Percentiles rank a stretch among this genome's conserved stretches.
phyloP scores from a whole-genome alignment of 1,284 basidiomycete species.

The Fereydounia khargensis region DNA sequence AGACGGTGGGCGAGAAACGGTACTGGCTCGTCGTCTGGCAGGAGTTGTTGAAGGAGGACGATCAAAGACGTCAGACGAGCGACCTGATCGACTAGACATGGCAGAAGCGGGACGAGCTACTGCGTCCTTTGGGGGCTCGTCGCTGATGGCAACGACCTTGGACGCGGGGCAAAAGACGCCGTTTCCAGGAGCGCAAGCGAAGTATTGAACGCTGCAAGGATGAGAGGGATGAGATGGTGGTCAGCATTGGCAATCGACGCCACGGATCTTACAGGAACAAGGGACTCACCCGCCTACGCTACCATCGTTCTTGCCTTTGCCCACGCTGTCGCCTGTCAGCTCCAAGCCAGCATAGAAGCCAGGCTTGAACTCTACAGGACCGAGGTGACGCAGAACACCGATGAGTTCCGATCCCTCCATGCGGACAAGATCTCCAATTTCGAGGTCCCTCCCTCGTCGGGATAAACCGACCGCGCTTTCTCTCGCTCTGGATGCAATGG shows the following conservation, averaged over 20 bases:
- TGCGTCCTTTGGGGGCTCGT: conserved; percentile 38
- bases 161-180: conserved; percentile 83
- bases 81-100: conserved; percentile 35
- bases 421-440: conserved; percentile 45
- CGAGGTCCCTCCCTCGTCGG: conserved; percentile 29
- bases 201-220: conserved; percentile 78
- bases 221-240: neutral
- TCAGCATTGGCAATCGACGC: neutral
- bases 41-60: conserved; percentile 25
- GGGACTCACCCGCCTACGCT: conserved; percentile 75
- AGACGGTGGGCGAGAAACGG: conserved; percentile 16
- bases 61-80: conserved; percentile 25
- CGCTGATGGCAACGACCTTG: conserved; percentile 64
- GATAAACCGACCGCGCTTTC: neutral
- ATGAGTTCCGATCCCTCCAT: conserved; percentile 40
- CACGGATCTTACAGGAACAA: conserved; percentile 46
- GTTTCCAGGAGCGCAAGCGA: conserved; percentile 76
- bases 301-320: conserved; percentile 96
- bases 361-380: conserved; percentile 40
- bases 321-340: conserved; percentile 58
- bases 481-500: conserved; percentile 21
- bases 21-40: conserved; percentile 22
- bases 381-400: conserved; percentile 51
- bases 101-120: conserved; percentile 50
- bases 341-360: conserved; percentile 53